These are phyloP conservation scores for Obelidium mucronatum DNA, from an alignment of 192 early-diverging fungal genomes.

Conservation along the genomic window DNA sequence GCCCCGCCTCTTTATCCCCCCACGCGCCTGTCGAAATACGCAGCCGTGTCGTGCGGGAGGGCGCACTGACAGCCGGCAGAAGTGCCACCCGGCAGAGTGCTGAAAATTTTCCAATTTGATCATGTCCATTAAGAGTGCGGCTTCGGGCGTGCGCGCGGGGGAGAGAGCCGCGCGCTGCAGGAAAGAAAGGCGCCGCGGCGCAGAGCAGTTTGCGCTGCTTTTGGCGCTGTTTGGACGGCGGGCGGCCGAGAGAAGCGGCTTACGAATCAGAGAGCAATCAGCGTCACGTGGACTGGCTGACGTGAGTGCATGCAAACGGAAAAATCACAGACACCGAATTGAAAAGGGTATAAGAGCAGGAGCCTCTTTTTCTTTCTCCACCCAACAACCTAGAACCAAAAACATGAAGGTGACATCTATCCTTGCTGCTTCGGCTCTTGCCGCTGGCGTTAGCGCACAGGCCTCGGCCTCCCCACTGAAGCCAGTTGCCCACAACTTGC, in stretches of 20 bases:
- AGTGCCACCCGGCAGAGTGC: too few relatives aligned
- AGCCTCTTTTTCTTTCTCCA: neutral
- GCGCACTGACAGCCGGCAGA: too few relatives aligned
- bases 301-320: neutral
- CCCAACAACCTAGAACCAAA: neutral
- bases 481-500: conserved; percentile 14
- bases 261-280: neutral
- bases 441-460: neutral
- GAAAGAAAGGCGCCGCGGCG: neutral
- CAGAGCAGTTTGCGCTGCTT: neutral
- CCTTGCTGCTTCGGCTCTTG: neutral
- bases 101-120: neutral
- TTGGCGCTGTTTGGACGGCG: neutral
- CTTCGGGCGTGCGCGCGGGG: too few relatives aligned
- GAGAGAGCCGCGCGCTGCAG: neutral
- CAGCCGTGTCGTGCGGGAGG: neutral
- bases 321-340: neutral
- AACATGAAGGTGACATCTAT: conserved; percentile 13
- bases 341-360: neutral
- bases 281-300: neutral
- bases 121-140: too few relatives aligned
- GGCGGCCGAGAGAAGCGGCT: too few relatives aligned
- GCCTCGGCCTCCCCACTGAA: neutral
- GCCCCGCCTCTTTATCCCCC: neutral
- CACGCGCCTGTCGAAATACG: neutral